Conservation (phyloP, 805 yeast species). For the Candida alai region DNA sequence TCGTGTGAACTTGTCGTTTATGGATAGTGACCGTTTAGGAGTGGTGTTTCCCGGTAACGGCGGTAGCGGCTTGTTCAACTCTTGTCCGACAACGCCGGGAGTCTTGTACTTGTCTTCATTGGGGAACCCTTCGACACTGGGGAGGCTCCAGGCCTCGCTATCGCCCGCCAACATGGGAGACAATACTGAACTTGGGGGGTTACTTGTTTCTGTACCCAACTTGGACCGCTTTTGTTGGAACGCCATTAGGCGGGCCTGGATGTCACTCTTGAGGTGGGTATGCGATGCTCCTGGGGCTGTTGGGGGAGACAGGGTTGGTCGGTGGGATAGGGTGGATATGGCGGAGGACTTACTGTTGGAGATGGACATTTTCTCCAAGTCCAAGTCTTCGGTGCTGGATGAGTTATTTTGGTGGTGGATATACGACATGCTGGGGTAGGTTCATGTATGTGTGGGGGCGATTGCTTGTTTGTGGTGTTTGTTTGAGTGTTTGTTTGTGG, state of each 20-base stretch:
- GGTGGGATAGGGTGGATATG: constrained; percentile 9
- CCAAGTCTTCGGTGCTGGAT: too few species aligned
- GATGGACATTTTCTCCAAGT: too few species aligned
- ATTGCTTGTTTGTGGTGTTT: too few species aligned
- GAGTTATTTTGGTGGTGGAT: too few species aligned
- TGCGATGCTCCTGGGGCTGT: constrained; percentile 12
- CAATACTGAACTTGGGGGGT: background rate
- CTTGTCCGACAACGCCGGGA: constrained; percentile 5
- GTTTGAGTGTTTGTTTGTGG: too few species aligned
- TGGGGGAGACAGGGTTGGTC: constrained; percentile 11
- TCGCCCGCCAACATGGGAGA: constrained; percentile 2
- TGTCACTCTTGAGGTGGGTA: constrained; percentile 54
- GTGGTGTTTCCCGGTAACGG: constrained; percentile 17
- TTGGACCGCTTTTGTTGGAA: constrained; percentile 72
- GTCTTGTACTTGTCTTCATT: too few species aligned
- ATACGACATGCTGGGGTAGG: too few species aligned
- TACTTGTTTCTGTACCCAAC: constrained; percentile 12
- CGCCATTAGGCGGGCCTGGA: constrained; percentile 83
- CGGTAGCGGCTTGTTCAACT: constrained; percentile 21
- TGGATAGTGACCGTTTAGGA: constrained; percentile 4
- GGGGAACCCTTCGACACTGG: constrained; percentile 6
- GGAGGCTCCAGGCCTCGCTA: background rate
- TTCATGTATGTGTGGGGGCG: too few species aligned
- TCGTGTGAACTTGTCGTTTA: constrained; percentile 4
- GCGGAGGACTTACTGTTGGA: too few species aligned